Evolutionary conservation across 2,329 filamentous ascomycete species (phyloP).

Genomic region (Colletotrichum orbiculare): DNA sequence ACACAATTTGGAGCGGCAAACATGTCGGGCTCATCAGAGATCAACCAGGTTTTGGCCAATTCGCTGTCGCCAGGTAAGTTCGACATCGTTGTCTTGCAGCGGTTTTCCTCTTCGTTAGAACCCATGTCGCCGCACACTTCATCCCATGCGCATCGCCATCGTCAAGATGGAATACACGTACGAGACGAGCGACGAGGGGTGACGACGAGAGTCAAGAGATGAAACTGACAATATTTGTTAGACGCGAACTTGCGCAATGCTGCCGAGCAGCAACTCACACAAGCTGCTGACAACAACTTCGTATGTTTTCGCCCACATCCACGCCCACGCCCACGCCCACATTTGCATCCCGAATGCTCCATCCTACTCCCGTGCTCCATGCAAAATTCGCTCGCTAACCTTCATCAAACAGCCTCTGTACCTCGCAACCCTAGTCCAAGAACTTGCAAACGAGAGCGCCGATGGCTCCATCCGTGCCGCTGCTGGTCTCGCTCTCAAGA

Average conservation of each 20-base stretch:
- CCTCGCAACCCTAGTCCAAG: slow-evolving; percentile 89
- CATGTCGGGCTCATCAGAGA: slow-evolving; percentile 82
- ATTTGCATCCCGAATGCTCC: slow-evolving; percentile 30
- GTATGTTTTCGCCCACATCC: slow-evolving; percentile 64
- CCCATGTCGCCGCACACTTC: slow-evolving; percentile 9
- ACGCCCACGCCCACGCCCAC: slow-evolving; percentile 37
- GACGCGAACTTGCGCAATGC: slow-evolving; percentile 90
- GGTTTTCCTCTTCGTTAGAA: slow-evolving; percentile 18
- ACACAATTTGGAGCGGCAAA: slow-evolving; percentile 47
- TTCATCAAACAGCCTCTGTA: slow-evolving; percentile 78
- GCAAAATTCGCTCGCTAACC: slow-evolving; percentile 41
- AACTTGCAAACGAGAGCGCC: slow-evolving; percentile 90
- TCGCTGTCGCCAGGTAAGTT: slow-evolving; percentile 92
- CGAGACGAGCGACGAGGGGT: too few species aligned
- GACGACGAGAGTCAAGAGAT: not conserved
- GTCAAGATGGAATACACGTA: too few species aligned
- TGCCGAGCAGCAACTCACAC: slow-evolving; percentile 92
- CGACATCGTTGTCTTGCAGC: slow-evolving; percentile 8
- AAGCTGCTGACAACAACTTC: slow-evolving; percentile 95
- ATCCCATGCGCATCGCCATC: slow-evolving; percentile 15
- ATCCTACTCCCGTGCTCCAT: slow-evolving; percentile 28
- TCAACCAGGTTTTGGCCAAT: slow-evolving; percentile 97
- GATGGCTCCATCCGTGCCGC: slow-evolving; percentile 89
- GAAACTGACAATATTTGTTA: slow-evolving; percentile 54
- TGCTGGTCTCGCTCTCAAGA: slow-evolving; percentile 96